A percentile compares a stretch with the other conserved stretches of the same genome.
Evolutionary conservation across 129 eudicot genomes (phyloP).

Genomic region (Artemisia argyi): DNA sequence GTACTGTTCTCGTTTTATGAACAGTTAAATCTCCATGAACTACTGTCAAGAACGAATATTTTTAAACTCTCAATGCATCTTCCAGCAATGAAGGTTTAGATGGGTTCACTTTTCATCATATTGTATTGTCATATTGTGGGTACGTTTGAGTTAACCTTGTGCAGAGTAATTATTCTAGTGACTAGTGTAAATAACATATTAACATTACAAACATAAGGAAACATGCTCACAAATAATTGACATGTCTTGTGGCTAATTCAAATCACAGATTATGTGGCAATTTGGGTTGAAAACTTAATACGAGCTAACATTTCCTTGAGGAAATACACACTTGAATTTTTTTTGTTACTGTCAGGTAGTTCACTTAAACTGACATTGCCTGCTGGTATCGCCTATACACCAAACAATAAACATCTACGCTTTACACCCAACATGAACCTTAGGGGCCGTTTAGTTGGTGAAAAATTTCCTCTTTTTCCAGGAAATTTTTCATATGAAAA

Average conservation of each 20-base stretch:
- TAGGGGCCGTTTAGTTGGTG: no score
- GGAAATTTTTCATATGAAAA: no score
- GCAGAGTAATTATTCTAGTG: neutral
- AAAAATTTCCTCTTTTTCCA: no score
- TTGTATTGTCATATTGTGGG: neutral
- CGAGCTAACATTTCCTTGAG: neutral
- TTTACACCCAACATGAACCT: conserved; percentile 3
- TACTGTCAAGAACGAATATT: neutral
- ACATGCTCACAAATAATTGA: neutral
- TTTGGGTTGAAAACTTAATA: neutral
- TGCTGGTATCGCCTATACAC: neutral
- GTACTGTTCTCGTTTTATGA: neutral
- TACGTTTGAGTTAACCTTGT: no score
- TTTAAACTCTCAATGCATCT: neutral
- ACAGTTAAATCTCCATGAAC: neutral
- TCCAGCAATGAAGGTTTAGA: neutral
- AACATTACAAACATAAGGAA: neutral
- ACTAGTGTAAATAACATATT: neutral
- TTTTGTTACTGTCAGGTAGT: conserved; percentile 7
- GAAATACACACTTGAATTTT: neutral
- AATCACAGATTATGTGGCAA: neutral
- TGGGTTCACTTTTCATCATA: neutral
- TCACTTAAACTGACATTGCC: conserved; percentile 6
- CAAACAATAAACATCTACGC: neutral
- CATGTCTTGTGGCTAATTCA: no score